A percentile compares a stretch with the other conserved stretches of the same genome.
Conservation (phyloP, 495 filamentous ascomycete species). For the Neurospora terricola region DNA sequence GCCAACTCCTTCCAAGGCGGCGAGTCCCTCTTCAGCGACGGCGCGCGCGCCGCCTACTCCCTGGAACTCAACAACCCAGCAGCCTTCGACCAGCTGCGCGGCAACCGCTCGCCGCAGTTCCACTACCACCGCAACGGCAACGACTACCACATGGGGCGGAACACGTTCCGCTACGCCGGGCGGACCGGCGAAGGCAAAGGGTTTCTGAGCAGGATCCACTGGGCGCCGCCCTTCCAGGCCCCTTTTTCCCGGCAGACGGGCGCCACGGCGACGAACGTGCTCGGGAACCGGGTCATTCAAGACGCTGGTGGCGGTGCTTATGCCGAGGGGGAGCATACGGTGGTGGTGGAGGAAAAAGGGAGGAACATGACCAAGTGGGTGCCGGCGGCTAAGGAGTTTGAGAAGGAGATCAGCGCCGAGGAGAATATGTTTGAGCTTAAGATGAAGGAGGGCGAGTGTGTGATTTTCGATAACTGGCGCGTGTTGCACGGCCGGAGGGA, state of each 20-base stretch:
- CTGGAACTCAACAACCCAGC: conserved; percentile 21
- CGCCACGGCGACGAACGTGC: neutral
- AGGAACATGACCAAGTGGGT: conserved; percentile 20
- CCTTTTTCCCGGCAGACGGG: neutral
- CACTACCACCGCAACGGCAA: conserved; percentile 62
- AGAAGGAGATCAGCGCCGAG: conserved; percentile 33
- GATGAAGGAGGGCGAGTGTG: conserved; percentile 69
- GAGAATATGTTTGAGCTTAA: conserved; percentile 55
- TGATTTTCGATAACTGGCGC: conserved; percentile 76
- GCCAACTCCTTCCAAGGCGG: conserved; percentile 66
- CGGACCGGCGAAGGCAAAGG: conserved; percentile 27
- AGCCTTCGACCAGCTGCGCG: conserved; percentile 28
- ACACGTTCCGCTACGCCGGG: conserved; percentile 19
- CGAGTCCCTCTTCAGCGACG: conserved; percentile 72
- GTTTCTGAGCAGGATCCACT: conserved; percentile 41
- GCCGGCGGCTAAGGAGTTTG: conserved; percentile 37
- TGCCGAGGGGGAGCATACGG: neutral
- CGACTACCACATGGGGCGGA: conserved; percentile 44
- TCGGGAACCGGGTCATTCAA: neutral
- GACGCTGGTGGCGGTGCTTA: neutral
- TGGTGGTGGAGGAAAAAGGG: conserved; percentile 2
- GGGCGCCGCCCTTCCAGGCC: conserved; percentile 45
- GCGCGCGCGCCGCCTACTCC: conserved; percentile 46
- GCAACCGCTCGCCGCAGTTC: conserved; percentile 40
- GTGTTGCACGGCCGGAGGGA: conserved; percentile 65